phyloP scores from a whole-genome alignment of 305 asterid genomes.

The Fraxinus sp. region DNA sequence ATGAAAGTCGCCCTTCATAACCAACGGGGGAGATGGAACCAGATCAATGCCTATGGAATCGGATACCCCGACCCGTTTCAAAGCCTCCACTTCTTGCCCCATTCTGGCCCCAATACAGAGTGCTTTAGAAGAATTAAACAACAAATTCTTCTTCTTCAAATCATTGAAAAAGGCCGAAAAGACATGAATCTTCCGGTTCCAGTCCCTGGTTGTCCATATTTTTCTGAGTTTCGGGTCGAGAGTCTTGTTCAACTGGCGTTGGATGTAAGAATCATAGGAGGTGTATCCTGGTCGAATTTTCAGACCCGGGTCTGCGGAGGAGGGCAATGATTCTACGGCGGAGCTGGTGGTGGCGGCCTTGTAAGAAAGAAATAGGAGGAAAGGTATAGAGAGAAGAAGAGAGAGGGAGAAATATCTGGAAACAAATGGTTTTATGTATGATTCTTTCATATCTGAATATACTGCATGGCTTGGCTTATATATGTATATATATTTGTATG shows the following conservation, averaged over 20 bases:
- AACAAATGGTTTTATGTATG: slow-evolving; percentile 24
- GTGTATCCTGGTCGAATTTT: slow-evolving; percentile 69
- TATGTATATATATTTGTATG: not conserved
- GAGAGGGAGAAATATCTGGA: slow-evolving; percentile 28
- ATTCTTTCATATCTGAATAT: slow-evolving; percentile 27
- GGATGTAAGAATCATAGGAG: slow-evolving; percentile 58
- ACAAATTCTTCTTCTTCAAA: slow-evolving; percentile 34
- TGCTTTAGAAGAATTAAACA: slow-evolving; percentile 45
- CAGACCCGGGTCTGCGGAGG: slow-evolving; percentile 29
- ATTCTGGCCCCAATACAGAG: slow-evolving; percentile 70
- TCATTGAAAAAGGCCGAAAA: slow-evolving; percentile 48
- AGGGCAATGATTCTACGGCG: slow-evolving; percentile 3
- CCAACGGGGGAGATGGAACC: slow-evolving; percentile 74
- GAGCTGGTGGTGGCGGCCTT: slow-evolving; percentile 8
- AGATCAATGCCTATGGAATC: slow-evolving; percentile 73
- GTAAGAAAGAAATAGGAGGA: slow-evolving; percentile 34
- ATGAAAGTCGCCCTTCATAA: slow-evolving; percentile 68
- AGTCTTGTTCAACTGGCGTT: slow-evolving; percentile 70
- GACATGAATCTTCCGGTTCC: slow-evolving; percentile 62
- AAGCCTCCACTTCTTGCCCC: slow-evolving; percentile 86
- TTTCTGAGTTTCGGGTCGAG: slow-evolving; percentile 62
- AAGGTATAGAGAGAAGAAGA: slow-evolving; percentile 35
- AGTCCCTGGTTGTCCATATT: slow-evolving; percentile 71
- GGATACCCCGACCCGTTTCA: slow-evolving; percentile 56
- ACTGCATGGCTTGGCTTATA: slow-evolving; percentile 19